phyloP scores from a whole-genome alignment of 176 grass and related monocot species.

The Hyparrhenia diplandra region DNA sequence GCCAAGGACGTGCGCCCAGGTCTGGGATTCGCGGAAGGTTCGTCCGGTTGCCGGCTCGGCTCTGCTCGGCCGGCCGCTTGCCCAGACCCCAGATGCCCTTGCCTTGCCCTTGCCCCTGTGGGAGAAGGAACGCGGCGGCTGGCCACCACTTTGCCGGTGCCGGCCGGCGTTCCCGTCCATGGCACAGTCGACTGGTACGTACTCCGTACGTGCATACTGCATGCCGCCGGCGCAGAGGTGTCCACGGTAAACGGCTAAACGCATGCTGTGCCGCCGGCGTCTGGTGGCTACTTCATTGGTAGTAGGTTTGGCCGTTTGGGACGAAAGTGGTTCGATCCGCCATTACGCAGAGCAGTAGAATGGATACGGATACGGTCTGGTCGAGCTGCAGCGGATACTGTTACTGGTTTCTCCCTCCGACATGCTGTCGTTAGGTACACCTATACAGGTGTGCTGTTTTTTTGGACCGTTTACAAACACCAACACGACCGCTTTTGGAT shows the following conservation, averaged over 20 bases:
- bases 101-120: background rate
- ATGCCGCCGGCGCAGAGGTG: background rate
- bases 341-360: background rate
- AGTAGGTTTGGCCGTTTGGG: no score
- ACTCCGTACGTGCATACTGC: no score
- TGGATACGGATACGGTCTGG: background rate
- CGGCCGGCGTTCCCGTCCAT: background rate
- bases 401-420: background rate
- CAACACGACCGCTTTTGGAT: background rate
- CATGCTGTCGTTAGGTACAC: conserved; percentile 20
- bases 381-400: background rate
- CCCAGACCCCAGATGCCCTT: background rate
- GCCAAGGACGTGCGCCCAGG: background rate
- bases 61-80: no score
- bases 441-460: background rate
- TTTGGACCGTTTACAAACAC: background rate
- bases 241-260: background rate
- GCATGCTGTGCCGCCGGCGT: background rate
- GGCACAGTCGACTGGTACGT: no score
- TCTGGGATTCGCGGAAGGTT: conserved; percentile 31
- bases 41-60: background rate
- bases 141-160: background rate
- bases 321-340: background rate
- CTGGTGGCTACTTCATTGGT: background rate
- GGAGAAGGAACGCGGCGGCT: conserved; percentile 15